A percentile compares a stretch with the other conserved stretches of the same genome.
phyloP scores from a whole-genome alignment of 2,329 filamentous ascomycete species.

The Graphium sp. region DNA sequence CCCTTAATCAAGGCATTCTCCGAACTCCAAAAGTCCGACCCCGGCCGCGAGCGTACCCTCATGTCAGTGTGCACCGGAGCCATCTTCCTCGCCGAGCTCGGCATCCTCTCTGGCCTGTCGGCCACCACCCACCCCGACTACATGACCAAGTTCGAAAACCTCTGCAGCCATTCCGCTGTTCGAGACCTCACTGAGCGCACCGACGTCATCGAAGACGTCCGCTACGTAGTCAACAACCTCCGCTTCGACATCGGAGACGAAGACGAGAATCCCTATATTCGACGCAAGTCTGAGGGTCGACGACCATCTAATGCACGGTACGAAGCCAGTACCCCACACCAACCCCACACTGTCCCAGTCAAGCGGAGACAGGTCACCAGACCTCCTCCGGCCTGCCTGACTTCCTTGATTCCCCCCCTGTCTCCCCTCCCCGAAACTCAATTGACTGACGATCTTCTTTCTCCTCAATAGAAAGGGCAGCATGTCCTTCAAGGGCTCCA shows the following conservation, averaged over 20 bases:
- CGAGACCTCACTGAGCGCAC: conserved; percentile 59
- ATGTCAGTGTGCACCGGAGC: conserved; percentile 67
- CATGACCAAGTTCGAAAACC: conserved; percentile 65
- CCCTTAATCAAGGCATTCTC: conserved; percentile 59
- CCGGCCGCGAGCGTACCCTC: conserved; percentile 64
- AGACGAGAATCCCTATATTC: conserved; percentile 71
- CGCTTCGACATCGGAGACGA: conserved; percentile 71
- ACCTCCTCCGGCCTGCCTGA: too few relatives aligned
- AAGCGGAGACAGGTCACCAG: too few relatives aligned
- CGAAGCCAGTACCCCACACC: conserved; percentile 12
- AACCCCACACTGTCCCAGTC: too few relatives aligned
- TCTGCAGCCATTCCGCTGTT: conserved; percentile 58
- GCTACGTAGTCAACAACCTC: conserved; percentile 84
- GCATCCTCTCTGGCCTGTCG: conserved; percentile 61
- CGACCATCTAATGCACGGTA: conserved; percentile 45
- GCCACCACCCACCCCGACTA: conserved; percentile 73
- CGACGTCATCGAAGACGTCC: conserved; percentile 63
- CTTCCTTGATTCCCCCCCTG: too few relatives aligned
- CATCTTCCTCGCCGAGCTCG: conserved; percentile 59
- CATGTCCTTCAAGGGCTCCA: conserved; percentile 63
- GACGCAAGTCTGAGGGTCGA: conserved; percentile 52
- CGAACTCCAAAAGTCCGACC: conserved; percentile 65
- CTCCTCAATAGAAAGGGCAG: conserved; percentile 53
- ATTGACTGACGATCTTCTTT: conserved; percentile 9
- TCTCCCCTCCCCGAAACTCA: too few relatives aligned